A percentile compares a stretch with the other conserved stretches of the same genome.
Conservation (phyloP, 495 filamentous ascomycete species). For the Cairneyella variabilis region DNA sequence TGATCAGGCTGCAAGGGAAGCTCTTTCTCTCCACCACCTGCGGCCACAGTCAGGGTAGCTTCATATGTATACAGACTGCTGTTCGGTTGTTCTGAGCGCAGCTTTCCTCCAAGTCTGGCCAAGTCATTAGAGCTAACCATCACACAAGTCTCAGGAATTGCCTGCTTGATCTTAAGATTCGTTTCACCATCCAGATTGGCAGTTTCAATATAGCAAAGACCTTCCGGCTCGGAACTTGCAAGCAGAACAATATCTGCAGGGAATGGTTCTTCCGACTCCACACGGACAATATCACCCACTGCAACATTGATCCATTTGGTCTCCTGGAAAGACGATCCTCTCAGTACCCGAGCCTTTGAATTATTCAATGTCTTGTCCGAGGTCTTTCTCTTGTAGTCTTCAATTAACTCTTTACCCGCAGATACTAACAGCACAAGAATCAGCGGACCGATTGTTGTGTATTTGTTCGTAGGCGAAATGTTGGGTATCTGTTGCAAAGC, state of each 20-base stretch:
- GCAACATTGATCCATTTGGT: slow-evolving; percentile 90
- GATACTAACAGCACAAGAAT: slow-evolving; percentile 87
- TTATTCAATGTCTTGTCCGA: slow-evolving; percentile 87
- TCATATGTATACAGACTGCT: slow-evolving; percentile 99
- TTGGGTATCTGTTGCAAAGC: slow-evolving; percentile 92
- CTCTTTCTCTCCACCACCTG: slow-evolving; percentile 95
- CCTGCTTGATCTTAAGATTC: slow-evolving; percentile 99
- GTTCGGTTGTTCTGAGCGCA: slow-evolving; percentile 96
- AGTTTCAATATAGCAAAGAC: slow-evolving; percentile 98
- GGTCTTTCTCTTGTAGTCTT: slow-evolving; percentile 86
- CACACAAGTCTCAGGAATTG: slow-evolving; percentile 85
- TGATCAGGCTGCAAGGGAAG: slow-evolving; percentile 69
- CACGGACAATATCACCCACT: slow-evolving; percentile 91
- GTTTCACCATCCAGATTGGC: slow-evolving; percentile 98
- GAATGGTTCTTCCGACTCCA: slow-evolving; percentile 95
- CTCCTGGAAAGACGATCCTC: slow-evolving; percentile 80
- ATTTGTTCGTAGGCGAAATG: slow-evolving; percentile 90
- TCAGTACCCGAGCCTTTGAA: slow-evolving; percentile 79
- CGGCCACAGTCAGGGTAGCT: slow-evolving; percentile 88
- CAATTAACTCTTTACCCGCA: slow-evolving; percentile 89
- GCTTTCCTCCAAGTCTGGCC: slow-evolving; percentile 76
- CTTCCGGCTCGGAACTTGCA: slow-evolving; percentile 95
- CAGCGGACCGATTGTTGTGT: slow-evolving; percentile 93
- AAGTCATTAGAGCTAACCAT: slow-evolving; percentile 85
- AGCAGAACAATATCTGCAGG: slow-evolving; percentile 90